Evolutionary conservation across 306 rosid species (phyloP).

Genomic region (Cucurbita moschata): DNA sequence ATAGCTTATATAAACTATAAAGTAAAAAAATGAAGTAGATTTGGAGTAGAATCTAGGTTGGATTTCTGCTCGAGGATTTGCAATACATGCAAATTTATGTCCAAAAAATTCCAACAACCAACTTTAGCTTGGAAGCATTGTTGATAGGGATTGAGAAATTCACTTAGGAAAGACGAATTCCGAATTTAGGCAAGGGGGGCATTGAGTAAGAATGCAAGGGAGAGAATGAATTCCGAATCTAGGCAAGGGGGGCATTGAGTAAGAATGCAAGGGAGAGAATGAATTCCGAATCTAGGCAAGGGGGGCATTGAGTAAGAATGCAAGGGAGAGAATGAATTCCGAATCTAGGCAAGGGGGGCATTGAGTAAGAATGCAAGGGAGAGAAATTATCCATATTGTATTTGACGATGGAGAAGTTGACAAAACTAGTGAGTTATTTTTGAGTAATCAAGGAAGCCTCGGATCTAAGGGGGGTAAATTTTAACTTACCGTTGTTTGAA

Average conservation of each 20-base stretch:
- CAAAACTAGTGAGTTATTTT: neutral
- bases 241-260: neutral
- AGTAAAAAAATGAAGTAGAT: neutral
- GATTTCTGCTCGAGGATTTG: neutral
- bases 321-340: too few relatives aligned
- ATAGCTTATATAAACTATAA: neutral
- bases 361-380: neutral
- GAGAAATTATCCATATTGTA: neutral
- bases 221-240: neutral
- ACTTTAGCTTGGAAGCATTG: neutral
- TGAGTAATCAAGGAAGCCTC: neutral
- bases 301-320: neutral
- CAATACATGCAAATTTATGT: neutral
- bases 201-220: neutral
- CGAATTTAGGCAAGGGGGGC: neutral
- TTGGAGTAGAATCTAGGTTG: neutral
- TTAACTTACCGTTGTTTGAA: neutral
- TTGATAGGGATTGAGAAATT: neutral
- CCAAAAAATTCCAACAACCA: neutral
- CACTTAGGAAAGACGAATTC: neutral
- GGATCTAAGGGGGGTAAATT: neutral
- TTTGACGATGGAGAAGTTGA: neutral
- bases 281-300: neutral
- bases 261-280: too few relatives aligned
- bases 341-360: too few relatives aligned